These are phyloP conservation scores for Ilex asprella DNA, from an alignment of 257 asterid genomes.

Conservation along the genomic window DNA sequence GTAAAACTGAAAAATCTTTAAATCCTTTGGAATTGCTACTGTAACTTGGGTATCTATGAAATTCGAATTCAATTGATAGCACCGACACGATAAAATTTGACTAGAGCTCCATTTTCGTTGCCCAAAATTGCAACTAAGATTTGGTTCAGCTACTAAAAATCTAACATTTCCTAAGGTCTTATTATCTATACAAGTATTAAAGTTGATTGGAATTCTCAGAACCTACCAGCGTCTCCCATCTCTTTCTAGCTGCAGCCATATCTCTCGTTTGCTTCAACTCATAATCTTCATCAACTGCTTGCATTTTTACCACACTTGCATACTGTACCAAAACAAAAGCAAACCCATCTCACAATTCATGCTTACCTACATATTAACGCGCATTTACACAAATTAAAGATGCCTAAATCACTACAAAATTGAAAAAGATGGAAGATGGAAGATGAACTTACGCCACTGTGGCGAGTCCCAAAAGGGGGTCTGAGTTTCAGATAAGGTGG, in stretches of 20 bases:
- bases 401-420: slow-evolving; percentile 6
- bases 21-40: no score
- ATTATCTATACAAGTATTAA: no score
- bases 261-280: slow-evolving; percentile 92
- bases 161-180: background rate
- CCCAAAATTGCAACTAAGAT: no score
- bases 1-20: no score
- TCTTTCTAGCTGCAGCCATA: slow-evolving; percentile 93
- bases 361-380: background rate
- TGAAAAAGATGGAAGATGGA: background rate
- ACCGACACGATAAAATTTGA: no score
- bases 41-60: no score
- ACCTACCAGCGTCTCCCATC: slow-evolving; percentile 96
- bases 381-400: background rate
- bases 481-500: slow-evolving; percentile 10
- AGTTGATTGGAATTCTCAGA: background rate
- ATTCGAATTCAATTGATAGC: no score
- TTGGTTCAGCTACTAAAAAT: no score
- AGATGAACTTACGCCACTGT: background rate
- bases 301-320: slow-evolving; percentile 49
- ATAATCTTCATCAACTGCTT: slow-evolving; percentile 74
- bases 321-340: slow-evolving; percentile 24
- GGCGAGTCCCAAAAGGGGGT: background rate
- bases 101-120: no score
- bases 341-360: slow-evolving; percentile 16